Evolutionary conservation across 2,329 filamentous ascomycete species (phyloP), one percentile per base, ranked within the genome.

Genomic region (Paracoccidioides brasiliensis): DNA sequence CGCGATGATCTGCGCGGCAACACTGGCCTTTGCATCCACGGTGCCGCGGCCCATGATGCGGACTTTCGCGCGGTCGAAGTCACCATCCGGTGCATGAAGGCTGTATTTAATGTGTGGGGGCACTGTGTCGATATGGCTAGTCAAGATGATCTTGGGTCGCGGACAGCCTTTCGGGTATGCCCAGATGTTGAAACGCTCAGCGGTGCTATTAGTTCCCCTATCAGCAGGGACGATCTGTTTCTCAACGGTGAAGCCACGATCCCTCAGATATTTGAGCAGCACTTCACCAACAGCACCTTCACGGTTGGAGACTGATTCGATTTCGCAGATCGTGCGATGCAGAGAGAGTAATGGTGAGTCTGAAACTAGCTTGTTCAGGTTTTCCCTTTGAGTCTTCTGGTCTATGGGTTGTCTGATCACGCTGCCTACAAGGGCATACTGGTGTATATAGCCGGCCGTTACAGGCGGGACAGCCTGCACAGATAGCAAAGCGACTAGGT

Each of bases 111-210:
- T 74, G 62, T 70, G 74, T 2, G 74, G 74, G 0, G 74, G 74
- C 43, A 81, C 81, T 2, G 80, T 83, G 64, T 96, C 90, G 63
- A 95, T 91, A 68, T 95, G 90, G 56, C 85, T 90, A 1, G 83
- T 83, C 40, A 75, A 60, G 22, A 75, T 65, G 38, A 75, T 68
- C 45, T 69, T 63, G 3, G 69, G 69, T 41, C 60, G 37, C 50
- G 53, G 42, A 10, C 56, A 52, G 9, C 56, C 57, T 10, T 57
- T 55, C 2, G 69, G 67, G 54, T 66, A 89, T 1, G 90, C 90
- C 43, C 90, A 74, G 51, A 95, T 76, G 64, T 95, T 95, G 75
- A 85, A 90, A 44, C 86, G 78, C 37, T 32, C 8, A 9, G 59
- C 53, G 6, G 67, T 66, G 40, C 61, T 45, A 30, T 53, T n/a